These are phyloP conservation scores for Emmonsia crescens DNA, from an alignment of 2,329 filamentous ascomycete genomes.

Conservation along the genomic window DNA sequence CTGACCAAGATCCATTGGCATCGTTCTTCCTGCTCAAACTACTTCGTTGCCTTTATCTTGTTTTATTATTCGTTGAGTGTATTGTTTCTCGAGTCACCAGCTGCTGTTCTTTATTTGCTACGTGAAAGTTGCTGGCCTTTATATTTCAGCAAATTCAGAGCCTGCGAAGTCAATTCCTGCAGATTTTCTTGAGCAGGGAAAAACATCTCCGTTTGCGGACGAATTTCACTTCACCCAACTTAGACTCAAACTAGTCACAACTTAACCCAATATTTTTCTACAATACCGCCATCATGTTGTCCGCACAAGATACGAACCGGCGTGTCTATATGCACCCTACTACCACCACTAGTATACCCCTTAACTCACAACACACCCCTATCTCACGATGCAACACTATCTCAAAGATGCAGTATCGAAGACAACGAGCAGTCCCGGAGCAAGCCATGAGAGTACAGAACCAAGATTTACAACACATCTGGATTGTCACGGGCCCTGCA, in stretches of 20 bases:
- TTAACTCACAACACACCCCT: slow-evolving; percentile 13
- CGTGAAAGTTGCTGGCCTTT: background rate
- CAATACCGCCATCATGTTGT: slow-evolving; percentile 27
- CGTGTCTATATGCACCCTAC: slow-evolving; percentile 7
- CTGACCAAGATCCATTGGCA: background rate
- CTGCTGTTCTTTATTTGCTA: background rate
- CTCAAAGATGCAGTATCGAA: background rate
- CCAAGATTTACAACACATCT: slow-evolving; percentile 52
- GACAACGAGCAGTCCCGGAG: background rate
- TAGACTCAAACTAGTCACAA: background rate
- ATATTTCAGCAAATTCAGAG: background rate
- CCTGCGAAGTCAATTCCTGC: background rate
- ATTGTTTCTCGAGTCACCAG: background rate
- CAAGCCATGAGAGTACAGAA: background rate
- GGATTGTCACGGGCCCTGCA: slow-evolving; percentile 68
- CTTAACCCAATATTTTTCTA: slow-evolving; percentile 5
- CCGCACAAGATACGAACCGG: slow-evolving; percentile 24
- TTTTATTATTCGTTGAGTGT: background rate
- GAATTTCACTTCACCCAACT: background rate
- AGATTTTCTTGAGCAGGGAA: background rate
- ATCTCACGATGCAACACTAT: slow-evolving; percentile 10
- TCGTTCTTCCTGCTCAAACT: background rate
- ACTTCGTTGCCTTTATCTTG: background rate
- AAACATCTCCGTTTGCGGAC: background rate
- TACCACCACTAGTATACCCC: background rate